Evolutionary conservation across 2,329 filamentous ascomycete species (phyloP), one percentile per base, ranked within the genome.

Genomic region (Aspergillus fumigatiaffinis): DNA sequence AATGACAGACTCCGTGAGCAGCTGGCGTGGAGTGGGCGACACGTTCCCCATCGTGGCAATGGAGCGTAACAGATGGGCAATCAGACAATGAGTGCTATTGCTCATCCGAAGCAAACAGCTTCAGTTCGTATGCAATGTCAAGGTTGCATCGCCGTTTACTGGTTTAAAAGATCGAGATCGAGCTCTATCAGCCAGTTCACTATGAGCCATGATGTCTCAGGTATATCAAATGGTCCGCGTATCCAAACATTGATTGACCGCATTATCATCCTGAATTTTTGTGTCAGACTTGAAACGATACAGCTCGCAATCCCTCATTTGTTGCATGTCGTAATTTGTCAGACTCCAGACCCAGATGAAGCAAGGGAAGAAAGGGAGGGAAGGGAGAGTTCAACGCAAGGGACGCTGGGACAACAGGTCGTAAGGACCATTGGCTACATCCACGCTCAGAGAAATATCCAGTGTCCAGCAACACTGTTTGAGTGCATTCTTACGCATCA

Each of bases 11-110:
- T 72, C 70, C 3, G 63, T 60, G 8, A 71, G 50, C 8, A 72
- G 64, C 57, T 68, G 64, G 4, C 55, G 62, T 4, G 70, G 69
- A 26, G 66, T 68, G 38, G 70, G 70, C 20, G 70, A 72, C 25
- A 51, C 59, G 4, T 69, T 60, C 46, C 68, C 69, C 70, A 72
- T 72, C 20, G 29, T 62, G 55, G 28, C 23, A n/a, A 32, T 23
- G 20, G 28, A 10, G 17, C 50, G 25, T 20, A 26, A 38, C n/a
- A 7, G 14, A 23, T 25, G 32, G 32, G 29, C n/a, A 20, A 21
- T 23, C 41, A 8, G 9, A 23, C n/a, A 23, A 14, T 23, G 21
- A 14, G 42, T 46, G 14, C 42, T 46, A 6, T 23, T 46, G n/a
- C 42, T 46, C n/a, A 10, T 12, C 21, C 9, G 42, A 46, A 46